Conservation (phyloP, 225 moss, liverwort and hornwort species). For the Physcomitrium patens region DNA sequence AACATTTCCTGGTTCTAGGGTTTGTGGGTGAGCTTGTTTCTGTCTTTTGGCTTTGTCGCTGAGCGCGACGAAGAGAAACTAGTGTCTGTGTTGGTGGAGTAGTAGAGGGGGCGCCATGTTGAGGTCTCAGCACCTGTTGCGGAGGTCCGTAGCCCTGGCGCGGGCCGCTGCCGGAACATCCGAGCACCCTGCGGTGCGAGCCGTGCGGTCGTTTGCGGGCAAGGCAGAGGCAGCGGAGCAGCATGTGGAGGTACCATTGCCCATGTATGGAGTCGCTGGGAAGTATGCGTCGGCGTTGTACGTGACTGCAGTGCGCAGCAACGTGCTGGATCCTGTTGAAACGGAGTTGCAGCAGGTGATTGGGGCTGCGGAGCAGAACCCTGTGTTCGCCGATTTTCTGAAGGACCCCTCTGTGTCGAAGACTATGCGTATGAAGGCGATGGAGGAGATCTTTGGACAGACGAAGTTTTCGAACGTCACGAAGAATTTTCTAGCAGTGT, state of each 20-base stretch:
- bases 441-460: constrained; percentile 77
- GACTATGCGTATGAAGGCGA: constrained; percentile 67
- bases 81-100: neutral
- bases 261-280: constrained; percentile 90
- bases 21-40: neutral
- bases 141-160: constrained; percentile 33
- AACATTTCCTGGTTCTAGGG: constrained; percentile 10
- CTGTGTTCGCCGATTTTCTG: constrained; percentile 73
- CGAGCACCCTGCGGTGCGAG: constrained; percentile 22
- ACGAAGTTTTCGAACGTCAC: constrained; percentile 73
- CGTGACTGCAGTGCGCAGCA: constrained; percentile 70
- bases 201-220: constrained; percentile 35
- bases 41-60: neutral
- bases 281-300: constrained; percentile 92
- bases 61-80: neutral
- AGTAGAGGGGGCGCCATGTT: constrained; percentile 33
- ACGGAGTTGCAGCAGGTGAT: constrained; percentile 74
- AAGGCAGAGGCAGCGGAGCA: constrained; percentile 33
- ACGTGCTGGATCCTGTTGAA: constrained; percentile 84
- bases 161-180: constrained; percentile 28
- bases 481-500: constrained; percentile 83
- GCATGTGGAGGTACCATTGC: constrained; percentile 66
- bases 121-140: constrained; percentile 50
- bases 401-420: constrained; percentile 88
- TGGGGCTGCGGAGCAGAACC: constrained; percentile 56